Percentiles rank a stretch among this genome's conserved stretches.
Evolutionary conservation across 768 basidiomycete genomes (phyloP).

Genomic region (Mycena kentingensis): DNA sequence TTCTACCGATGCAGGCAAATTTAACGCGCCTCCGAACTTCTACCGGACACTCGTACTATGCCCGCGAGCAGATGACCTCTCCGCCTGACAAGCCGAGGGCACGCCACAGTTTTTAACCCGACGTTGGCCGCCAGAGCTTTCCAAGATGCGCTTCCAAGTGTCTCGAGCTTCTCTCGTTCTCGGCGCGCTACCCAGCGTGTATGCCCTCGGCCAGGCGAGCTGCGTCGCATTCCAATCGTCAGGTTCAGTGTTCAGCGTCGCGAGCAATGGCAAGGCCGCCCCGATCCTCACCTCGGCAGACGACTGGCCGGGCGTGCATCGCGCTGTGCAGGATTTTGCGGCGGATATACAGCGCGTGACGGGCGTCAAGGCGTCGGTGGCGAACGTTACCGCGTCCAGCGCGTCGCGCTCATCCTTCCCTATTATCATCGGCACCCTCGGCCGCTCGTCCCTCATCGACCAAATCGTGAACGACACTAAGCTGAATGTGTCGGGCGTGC

Average conservation of each 20-base stretch:
- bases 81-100: too few relatives aligned
- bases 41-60: too few relatives aligned
- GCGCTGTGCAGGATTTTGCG: slow-evolving; percentile 61
- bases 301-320: slow-evolving; percentile 65
- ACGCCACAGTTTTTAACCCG: too few relatives aligned
- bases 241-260: slow-evolving; percentile 43
- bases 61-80: too few relatives aligned
- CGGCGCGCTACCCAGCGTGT: slow-evolving; percentile 4
- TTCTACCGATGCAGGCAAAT: too few relatives aligned
- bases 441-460: slow-evolving; percentile 54
- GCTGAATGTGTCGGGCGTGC: slow-evolving; percentile 56
- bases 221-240: slow-evolving; percentile 49
- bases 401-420: slow-evolving; percentile 37
- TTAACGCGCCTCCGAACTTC: too few relatives aligned
- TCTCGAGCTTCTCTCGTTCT: too few relatives aligned
- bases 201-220: slow-evolving; percentile 51
- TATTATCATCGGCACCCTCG: slow-evolving; percentile 68
- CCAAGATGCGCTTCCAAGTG: too few relatives aligned
- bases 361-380: slow-evolving; percentile 47
- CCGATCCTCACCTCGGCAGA: slow-evolving; percentile 53
- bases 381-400: slow-evolving; percentile 50
- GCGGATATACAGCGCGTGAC: slow-evolving; percentile 64
- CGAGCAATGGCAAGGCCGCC: slow-evolving; percentile 45
- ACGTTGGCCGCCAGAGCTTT: too few relatives aligned
- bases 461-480: slow-evolving; percentile 52